Evolutionary conservation across 1,284 basidiomycete genomes (phyloP).

Genomic region (Tremellales sp.): DNA sequence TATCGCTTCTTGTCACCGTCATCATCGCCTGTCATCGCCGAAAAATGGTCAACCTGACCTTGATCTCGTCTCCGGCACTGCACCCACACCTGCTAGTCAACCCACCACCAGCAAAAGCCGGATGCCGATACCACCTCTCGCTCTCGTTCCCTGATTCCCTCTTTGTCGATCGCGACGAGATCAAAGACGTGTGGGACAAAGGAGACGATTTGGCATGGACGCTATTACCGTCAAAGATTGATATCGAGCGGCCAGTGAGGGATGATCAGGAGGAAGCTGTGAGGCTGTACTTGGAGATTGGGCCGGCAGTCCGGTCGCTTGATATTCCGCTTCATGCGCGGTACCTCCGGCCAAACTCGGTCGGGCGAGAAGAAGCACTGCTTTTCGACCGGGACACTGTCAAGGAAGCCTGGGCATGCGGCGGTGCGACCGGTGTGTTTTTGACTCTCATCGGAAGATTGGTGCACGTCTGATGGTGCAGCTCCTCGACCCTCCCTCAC

Average conservation of each 20-base stretch:
- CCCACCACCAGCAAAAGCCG: neutral
- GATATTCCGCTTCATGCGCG: conserved; percentile 39
- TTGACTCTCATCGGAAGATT: too few species aligned
- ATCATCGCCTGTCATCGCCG: too few species aligned
- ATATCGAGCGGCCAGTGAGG: conserved; percentile 31
- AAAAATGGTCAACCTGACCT: too few species aligned
- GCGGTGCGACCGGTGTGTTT: neutral
- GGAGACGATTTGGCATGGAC: conserved; percentile 9
- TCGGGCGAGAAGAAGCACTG: conserved; percentile 8
- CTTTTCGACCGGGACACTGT: conserved; percentile 9
- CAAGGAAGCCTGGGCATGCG: conserved; percentile 15
- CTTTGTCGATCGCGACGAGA: conserved; percentile 32
- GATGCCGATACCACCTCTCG: conserved; percentile 8
- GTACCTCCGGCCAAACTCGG: conserved; percentile 26
- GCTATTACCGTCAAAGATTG: conserved; percentile 15
- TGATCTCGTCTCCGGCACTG: neutral
- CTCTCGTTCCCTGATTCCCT: conserved; percentile 32
- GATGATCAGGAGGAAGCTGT: neutral
- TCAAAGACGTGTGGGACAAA: conserved; percentile 11
- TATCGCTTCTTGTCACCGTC: too few species aligned
- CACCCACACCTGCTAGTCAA: neutral
- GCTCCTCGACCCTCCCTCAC: neutral
- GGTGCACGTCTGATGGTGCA: too few species aligned
- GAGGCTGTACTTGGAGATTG: conserved; percentile 1
- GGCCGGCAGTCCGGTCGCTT: conserved; percentile 1